Evolutionary conservation across 768 basidiomycete species (phyloP), one percentile per base, ranked within the genome.

Genomic region (Leucogyrophana mollusca): DNA sequence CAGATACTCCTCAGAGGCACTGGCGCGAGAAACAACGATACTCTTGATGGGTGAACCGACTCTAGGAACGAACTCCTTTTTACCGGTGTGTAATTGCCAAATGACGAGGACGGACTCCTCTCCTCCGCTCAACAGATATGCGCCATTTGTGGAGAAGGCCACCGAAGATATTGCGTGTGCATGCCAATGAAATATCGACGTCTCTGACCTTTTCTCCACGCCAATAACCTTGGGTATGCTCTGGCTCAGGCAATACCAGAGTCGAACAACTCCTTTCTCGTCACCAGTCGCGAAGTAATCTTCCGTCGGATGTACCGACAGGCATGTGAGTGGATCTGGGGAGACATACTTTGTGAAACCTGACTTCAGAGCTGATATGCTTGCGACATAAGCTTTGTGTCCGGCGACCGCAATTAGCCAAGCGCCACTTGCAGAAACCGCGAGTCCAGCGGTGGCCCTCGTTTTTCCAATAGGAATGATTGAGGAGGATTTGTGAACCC

Each of bases 241-340:
- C 56, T 86, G 79, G 51, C 85, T 80, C 14, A 95, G 74, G 65
- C 92, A 95, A 63, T 96, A 94, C 94, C 95, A 98, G 7, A 98
- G 63, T 25, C 90, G 78, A 38, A 99, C 86, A 52, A 79, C 74
- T 45, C 96, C 96, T 52, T 82, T 82, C 17, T 72, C 74, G 57
- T 98, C 94, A 20, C 96, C 96, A 0, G 95, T 96, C 3, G 93
- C 96, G 63, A 98, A 96, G 66, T 89, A 94, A 46, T 94, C 90
- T 52, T 96, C 87, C 41, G 72, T 75, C 2, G 95, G 95, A 62
- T 95, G 92, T 61, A 90, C 88, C 4, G 89, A 82, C 34, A 96
- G 73, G 61, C 89, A 92, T 2, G 89, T 93, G 47, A 97, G 71
- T 21, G 66, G 69, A 46, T 95, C 89, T 1, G 87, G 80, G 37